Base-by-base conservation (phyloP, 2,329 filamentous ascomycete genomes). In the Trichothecium sympodiale region DNA sequence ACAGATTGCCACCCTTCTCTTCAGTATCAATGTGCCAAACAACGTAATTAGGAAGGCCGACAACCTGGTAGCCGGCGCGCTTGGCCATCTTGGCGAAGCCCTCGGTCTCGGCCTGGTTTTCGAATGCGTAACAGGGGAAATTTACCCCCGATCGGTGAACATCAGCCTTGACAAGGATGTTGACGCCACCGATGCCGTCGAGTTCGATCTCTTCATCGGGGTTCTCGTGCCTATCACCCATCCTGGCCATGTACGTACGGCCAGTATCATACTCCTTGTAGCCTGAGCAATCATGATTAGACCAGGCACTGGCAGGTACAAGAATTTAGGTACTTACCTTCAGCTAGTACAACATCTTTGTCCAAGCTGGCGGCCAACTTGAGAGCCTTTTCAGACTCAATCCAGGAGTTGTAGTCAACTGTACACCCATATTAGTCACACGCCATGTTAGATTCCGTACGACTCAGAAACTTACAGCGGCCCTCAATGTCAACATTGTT, bases 391-490 rank as follows among this genome's bases (percentile, higher is more conserved):
- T 88, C 80, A 8, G 89, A 89, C 63, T 98, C 91, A 48, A 94
- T 75, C 91, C 91, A 98, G 2, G 91, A 96, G 62, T 98, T 98
- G 67, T 98, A 98, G 57, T 98, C 91, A 54, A 96, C 85, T 91
- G 41, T 44, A 5, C 9, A 15, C 34, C 29, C 17, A 35, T 39
- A 37, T 49, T 17, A 50, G 44, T 27, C 18, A 29, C 3, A 29
- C 20, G 14, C 16, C 9, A 30, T 7, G 7, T 20, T 15, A 5
- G 13, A 15, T 23, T 33, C 29, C 14, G 8, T n/a, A 35, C 15
- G 25, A 13, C 8, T 29, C 17, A 25, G 12, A 3, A 35, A 68
- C 81, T 64, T 67, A 91, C 85, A 98, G 71, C 85, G 79, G 44
- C 91, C 91, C 64, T 98, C 91, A 47, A 96, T 89, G 54, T 98